phyloP scores from a whole-genome alignment of 176 grass and related monocot genomes.

The Oryza glumipatula region DNA sequence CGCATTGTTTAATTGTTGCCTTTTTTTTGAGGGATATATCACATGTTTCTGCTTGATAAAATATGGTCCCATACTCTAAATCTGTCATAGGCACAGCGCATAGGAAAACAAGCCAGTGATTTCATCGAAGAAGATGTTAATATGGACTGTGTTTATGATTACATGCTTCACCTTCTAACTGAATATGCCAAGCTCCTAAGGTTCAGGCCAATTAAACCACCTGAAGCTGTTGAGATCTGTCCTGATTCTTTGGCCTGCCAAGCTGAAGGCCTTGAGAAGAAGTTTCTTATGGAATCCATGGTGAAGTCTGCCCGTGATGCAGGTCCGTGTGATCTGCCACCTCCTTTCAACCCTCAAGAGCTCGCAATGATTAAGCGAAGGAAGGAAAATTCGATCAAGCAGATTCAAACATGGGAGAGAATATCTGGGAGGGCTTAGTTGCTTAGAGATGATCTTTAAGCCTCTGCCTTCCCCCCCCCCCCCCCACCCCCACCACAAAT shows the following conservation, averaged over 20 bases:
- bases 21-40: neutral
- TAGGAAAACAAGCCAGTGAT: constrained; percentile 74
- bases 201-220: constrained; percentile 74
- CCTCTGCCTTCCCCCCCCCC: too few species aligned
- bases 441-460: neutral
- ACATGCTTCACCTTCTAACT: constrained; percentile 86
- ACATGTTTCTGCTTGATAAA: neutral
- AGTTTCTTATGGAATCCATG: constrained; percentile 78
- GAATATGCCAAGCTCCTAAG: constrained; percentile 82
- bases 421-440: constrained; percentile 18
- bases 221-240: constrained; percentile 64
- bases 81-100: constrained; percentile 59
- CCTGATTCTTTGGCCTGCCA: constrained; percentile 77
- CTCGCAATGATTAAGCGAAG: constrained; percentile 45
- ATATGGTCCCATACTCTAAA: constrained; percentile 13
- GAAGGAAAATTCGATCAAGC: constrained; percentile 69
- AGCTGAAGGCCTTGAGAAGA: constrained; percentile 51
- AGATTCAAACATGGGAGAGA: constrained; percentile 72
- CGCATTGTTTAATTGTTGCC: neutral
- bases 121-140: constrained; percentile 70
- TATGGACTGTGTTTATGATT: constrained; percentile 83
- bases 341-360: constrained; percentile 57
- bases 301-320: constrained; percentile 46
- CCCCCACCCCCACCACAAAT: neutral
- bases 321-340: constrained; percentile 64